Conservation (phyloP, 2,329 filamentous ascomycete species). For the Colletotrichum incanum region DNA sequence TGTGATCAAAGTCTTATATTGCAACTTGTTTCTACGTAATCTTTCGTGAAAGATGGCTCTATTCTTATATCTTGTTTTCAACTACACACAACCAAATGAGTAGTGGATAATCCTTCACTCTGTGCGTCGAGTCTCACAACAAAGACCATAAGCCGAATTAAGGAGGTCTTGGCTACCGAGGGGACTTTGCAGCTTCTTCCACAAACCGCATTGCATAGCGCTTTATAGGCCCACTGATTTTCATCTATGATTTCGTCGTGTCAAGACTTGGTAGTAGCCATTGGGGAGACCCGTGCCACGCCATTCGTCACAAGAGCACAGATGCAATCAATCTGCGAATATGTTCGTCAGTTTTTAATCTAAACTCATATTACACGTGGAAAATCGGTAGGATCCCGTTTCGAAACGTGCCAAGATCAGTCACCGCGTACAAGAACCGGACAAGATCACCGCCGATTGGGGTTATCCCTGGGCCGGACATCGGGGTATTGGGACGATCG, state of each 20-base stretch:
- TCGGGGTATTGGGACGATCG: constrained; percentile 24
- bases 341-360: background rate
- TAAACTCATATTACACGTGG: constrained; percentile 26
- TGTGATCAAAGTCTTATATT: background rate
- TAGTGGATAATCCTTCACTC: background rate
- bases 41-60: background rate
- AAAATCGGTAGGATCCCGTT: constrained; percentile 9
- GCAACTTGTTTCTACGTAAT: no score
- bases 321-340: constrained; percentile 22
- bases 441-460: constrained; percentile 22
- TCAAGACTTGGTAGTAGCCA: background rate
- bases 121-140: background rate
- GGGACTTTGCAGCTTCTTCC: constrained; percentile 14
- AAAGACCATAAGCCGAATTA: constrained; percentile 15
- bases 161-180: constrained; percentile 35
- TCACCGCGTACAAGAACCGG: constrained; percentile 10
- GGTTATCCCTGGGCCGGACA: background rate
- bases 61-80: constrained; percentile 8
- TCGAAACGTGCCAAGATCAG: constrained; percentile 32
- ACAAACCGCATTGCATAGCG: background rate
- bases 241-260: constrained; percentile 4
- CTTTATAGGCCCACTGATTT: constrained; percentile 12
- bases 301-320: background rate
- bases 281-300: background rate
- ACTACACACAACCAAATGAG: background rate